Evolutionary conservation across 1,284 basidiomycete genomes (phyloP), one percentile per base, ranked within the genome.

Genomic region (Ustilago curta): DNA sequence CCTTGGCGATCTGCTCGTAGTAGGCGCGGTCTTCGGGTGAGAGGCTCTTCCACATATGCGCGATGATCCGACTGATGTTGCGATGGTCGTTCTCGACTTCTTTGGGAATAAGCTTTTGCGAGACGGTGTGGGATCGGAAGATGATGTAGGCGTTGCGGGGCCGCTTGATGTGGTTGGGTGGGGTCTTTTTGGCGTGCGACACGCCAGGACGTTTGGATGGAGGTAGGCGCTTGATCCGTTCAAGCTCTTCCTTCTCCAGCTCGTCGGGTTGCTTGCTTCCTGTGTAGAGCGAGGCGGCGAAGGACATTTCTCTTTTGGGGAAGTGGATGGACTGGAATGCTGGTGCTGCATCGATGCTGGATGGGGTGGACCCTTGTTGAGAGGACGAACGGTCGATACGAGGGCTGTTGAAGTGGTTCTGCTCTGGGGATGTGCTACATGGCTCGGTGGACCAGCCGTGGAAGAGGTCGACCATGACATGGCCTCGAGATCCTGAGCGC

Each of bases 131-230:
- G 35, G 92, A 93, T 68, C 95, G 90, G 86, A 95, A 97, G 84
- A 97, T 90, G 80, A 97, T 96, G 87, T 96, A 97, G 50, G 95
- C 94, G 86, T 97, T 97, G 32, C 93, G 91, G 0, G 94, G 94
- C 35, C 94, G 90, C 50, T 94, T 93, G 83, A 95, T 93, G 85
- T 95, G 92, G 25, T 87, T 87, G 2, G 76, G 68, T 1, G 60
- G 58, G 21, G 59, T 78, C 52, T 77, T 79, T 16, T 76, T 75
- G 19, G 76, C 59, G 55, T 83, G 83, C n/a, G 81, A 80, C 1
- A 70, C 60, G 16, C 60, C 59, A 1, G 73, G 67, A 9, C 65
- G 76, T 48, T 71, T 67, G 29, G 64, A 71, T 2, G 68, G 73
- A 8, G 58, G 61, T 0, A 59, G 48, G 16, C 25, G 27, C 45